These are phyloP conservation scores for Sporisorium sorghi DNA, from an alignment of 1,284 basidiomycete genomes.

Conservation along the genomic window DNA sequence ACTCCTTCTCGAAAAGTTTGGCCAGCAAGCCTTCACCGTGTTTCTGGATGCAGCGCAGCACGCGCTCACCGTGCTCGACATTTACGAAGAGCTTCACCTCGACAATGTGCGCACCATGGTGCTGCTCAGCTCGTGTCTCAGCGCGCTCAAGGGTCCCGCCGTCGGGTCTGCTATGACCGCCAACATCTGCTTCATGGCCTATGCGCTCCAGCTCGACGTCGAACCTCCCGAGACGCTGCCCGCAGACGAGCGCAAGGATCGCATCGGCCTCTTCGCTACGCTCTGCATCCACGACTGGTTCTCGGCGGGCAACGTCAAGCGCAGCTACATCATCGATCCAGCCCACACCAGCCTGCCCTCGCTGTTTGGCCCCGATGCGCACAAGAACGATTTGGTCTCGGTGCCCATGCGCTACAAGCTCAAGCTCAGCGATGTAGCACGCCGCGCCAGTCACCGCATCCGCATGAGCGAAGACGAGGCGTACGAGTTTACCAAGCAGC, in stretches of 20 bases:
- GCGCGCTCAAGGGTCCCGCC: conserved; percentile 44
- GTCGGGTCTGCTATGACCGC: conserved; percentile 46
- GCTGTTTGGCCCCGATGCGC: conserved; percentile 46
- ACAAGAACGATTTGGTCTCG: conserved; percentile 42
- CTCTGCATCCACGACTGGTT: conserved; percentile 57
- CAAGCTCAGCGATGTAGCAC: conserved; percentile 49
- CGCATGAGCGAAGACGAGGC: conserved; percentile 52
- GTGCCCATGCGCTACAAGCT: conserved; percentile 38
- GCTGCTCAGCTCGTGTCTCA: conserved; percentile 36
- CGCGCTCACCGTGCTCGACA: conserved; percentile 52
- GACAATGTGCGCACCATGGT: conserved; percentile 54
- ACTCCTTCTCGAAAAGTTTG: conserved; percentile 22
- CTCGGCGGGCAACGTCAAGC: conserved; percentile 46
- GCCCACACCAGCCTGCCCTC: conserved; percentile 47
- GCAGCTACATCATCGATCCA: conserved; percentile 48
- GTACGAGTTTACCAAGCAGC: conserved; percentile 52
- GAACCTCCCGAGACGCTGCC: conserved; percentile 56
- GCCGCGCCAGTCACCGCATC: conserved; percentile 46
- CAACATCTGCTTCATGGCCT: conserved; percentile 52
- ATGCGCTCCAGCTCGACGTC: conserved; percentile 54
- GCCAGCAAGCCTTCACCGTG: conserved; percentile 35
- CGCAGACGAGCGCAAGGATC: conserved; percentile 42
- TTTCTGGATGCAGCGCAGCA: conserved; percentile 53
- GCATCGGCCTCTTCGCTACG: conserved; percentile 50
- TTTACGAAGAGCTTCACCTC: conserved; percentile 56